Evolutionary conservation across 1,284 basidiomycete species (phyloP).

Genomic region (Sanghuangporus baumii): DNA sequence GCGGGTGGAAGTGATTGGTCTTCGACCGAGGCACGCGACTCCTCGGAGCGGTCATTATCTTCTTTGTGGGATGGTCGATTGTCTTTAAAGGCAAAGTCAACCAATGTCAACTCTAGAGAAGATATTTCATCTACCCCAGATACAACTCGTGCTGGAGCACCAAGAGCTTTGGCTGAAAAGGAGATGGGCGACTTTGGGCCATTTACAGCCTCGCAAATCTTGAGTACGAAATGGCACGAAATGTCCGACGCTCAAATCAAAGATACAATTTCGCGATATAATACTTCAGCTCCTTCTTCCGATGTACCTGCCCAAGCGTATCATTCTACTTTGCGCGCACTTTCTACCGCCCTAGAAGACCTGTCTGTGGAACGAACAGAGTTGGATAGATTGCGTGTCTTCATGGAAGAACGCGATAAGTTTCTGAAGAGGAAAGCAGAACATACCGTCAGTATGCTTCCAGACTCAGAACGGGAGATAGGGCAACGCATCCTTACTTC

Average conservation of each 20-base stretch:
- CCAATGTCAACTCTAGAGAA: not conserved
- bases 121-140: not conserved
- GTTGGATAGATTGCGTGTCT: conserved; percentile 50
- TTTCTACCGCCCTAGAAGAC: conserved; percentile 60
- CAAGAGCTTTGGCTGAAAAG: conserved; percentile 5
- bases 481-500: conserved; percentile 60
- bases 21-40: not conserved
- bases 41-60: conserved; percentile 6
- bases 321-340: conserved; percentile 56
- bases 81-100: not conserved
- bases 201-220: conserved; percentile 38
- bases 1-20: not conserved
- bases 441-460: conserved; percentile 49
- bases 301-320: conserved; percentile 52
- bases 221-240: conserved; percentile 64
- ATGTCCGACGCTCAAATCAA: conserved; percentile 68
- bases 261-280: conserved; percentile 45
- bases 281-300: conserved; percentile 37
- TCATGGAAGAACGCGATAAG: conserved; percentile 54
- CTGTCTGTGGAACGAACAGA: conserved; percentile 51
- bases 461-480: conserved; percentile 54
- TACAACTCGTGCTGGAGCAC: not conserved
- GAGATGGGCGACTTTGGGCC: conserved; percentile 20
- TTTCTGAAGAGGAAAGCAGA: conserved; percentile 41
- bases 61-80: conserved; percentile 7